Base-by-base conservation (phyloP, 2,329 filamentous ascomycete genomes). In the Talaromyces piceae region DNA sequence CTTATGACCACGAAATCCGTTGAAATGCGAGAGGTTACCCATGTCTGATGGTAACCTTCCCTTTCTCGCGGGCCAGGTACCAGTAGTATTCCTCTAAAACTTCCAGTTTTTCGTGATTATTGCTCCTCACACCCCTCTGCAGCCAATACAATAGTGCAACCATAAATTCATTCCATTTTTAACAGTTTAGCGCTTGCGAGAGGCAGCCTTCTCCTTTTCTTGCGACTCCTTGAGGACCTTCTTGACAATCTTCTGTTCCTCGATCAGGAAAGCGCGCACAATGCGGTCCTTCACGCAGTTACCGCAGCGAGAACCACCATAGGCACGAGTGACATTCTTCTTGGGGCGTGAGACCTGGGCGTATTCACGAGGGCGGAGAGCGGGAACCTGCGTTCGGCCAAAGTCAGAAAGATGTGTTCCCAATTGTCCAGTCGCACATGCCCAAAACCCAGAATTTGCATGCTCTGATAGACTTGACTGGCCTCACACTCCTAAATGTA, bases 231-330 rank as follows among this genome's bases (percentile, higher is more conserved):
- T 96, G 74, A 97, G 84, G 69, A 98, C 93, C 88, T 98, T 98
- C 90, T 98, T 98, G 78, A 98, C 93, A 68, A 98, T 97, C 88
- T 98, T 98, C 83, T 98, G 93, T 85, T 98, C 93, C 82, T 98
- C 94, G 63, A 98, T 97, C 75, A 98, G 80, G 86, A 98, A 98
- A 60, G 93, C 93, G 67, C 93, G 89, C 66, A 96, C 89, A 65
- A 98, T 88, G 67, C 93, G 87, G 81, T 98, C 93, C 77, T 91
- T 91, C 66, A 98, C 93, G 77, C 93, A 98, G 83, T 89, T 93
- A 72, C 87, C 90, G 82, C 93, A 98, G 83, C 93, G 88, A 69
- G 91, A 96, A 71, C 93, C 93, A 75, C 93, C 91, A 76, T 98
- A 98, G 70, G 93, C 91, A 69, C 93, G 90, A 81, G 93, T 88